Evolutionary conservation across 139 green algal species (phyloP).

Genomic region (Chlamydomonas urium): DNA sequence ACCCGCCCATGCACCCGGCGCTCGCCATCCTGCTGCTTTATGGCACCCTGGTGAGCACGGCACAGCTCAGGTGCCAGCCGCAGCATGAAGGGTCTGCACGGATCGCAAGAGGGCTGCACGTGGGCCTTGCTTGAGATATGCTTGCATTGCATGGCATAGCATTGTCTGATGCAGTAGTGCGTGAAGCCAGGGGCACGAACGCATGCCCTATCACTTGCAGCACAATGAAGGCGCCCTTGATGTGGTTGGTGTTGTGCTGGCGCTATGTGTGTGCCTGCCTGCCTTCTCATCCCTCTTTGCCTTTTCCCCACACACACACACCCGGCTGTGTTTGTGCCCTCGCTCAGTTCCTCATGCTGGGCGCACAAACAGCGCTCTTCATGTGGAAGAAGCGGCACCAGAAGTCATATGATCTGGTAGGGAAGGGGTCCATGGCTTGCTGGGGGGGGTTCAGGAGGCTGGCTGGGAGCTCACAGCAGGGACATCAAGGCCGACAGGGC

Average conservation of each 20-base stretch:
- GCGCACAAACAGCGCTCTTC: slow-evolving; percentile 64
- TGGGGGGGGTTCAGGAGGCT: not conserved
- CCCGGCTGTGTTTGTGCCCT: not conserved
- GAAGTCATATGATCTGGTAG: slow-evolving; percentile 73
- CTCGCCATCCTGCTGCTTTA: slow-evolving; percentile 29
- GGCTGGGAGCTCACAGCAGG: too few species aligned
- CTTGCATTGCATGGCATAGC: too few species aligned
- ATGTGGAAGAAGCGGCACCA: slow-evolving; percentile 71
- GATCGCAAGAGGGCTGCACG: too few species aligned
- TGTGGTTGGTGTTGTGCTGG: too few species aligned
- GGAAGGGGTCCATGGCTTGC: not conserved
- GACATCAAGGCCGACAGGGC: too few species aligned
- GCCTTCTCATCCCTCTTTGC: too few species aligned
- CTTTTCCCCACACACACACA: not conserved
- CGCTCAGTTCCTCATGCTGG: slow-evolving; percentile 33
- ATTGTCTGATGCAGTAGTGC: too few species aligned
- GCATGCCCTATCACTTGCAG: not conserved
- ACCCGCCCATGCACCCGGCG: not conserved
- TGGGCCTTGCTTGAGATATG: too few species aligned
- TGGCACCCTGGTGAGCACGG: slow-evolving; percentile 22
- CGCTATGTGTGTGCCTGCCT: too few species aligned
- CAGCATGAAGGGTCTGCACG: too few species aligned
- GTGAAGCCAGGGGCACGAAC: not conserved
- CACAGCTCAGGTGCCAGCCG: slow-evolving; percentile 16
- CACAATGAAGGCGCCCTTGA: too few species aligned